These are phyloP conservation scores for Allium sativum DNA, from an alignment of 106 monocot species.

Conservation along the genomic window DNA sequence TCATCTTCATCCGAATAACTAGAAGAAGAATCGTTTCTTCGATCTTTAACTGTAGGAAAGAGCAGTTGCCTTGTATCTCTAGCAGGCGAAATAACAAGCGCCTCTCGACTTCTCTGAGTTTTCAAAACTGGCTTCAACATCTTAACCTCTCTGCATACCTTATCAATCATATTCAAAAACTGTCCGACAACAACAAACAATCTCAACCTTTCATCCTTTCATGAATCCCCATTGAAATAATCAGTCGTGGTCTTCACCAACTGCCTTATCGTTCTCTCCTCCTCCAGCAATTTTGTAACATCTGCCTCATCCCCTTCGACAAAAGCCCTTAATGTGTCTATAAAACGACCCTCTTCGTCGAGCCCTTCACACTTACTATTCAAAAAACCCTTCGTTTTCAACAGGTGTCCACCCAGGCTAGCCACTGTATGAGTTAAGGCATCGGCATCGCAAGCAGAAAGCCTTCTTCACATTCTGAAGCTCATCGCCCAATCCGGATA, in stretches of 20 bases:
- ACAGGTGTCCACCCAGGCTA: constrained; percentile 25
- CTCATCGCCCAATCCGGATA: constrained; percentile 36
- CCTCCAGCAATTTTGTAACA: constrained; percentile 22
- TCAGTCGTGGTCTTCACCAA: constrained; percentile 48
- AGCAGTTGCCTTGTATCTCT: constrained; percentile 19
- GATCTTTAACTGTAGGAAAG: constrained; percentile 38
- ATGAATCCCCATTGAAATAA: constrained; percentile 47
- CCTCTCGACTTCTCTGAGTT: constrained; percentile 10
- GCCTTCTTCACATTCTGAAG: constrained; percentile 59
- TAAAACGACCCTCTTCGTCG: constrained; percentile 38
- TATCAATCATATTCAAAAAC: constrained; percentile 36
- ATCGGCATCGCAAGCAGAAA: constrained; percentile 39
- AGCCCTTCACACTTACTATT: constrained; percentile 27
- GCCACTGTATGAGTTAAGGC: constrained; percentile 14
- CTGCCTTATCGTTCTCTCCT: constrained; percentile 29
- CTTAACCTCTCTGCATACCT: constrained; percentile 31
- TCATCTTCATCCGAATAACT: constrained; percentile 19
- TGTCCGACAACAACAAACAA: constrained; percentile 39
- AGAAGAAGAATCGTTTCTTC: constrained; percentile 13
- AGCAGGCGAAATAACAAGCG: constrained; percentile 4
- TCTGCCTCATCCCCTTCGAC: constrained; percentile 33
- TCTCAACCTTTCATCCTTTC: constrained; percentile 48
- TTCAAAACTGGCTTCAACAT: constrained; percentile 7
- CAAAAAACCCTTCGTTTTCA: constrained; percentile 29
- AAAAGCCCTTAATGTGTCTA: constrained; percentile 25